Base-by-base conservation (phyloP, 2,329 filamentous ascomycete genomes). In the Endoconidiophora laricicola region DNA sequence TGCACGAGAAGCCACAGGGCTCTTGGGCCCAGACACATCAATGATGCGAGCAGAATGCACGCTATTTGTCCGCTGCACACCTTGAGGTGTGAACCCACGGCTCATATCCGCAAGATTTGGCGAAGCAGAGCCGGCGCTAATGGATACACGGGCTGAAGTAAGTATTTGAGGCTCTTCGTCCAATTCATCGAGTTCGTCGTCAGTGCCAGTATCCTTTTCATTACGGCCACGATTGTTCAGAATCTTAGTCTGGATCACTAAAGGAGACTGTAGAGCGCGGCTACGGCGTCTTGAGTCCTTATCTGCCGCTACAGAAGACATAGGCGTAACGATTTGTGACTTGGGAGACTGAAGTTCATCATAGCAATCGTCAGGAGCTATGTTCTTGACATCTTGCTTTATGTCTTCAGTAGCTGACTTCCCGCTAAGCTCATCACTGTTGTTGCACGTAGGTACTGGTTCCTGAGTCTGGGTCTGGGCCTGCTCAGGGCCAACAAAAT, bases 21-120 rank as follows among this genome's bases (percentile, higher is more conserved):
- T 76, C 55, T 70, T 71, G 18, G 71, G 71, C 9, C 66, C 67
- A 6, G 68, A 57, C 4, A 78, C 74, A 36, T 78, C 74, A 23
- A 78, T 72, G 36, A 79, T 64, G n/a, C 75, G 71, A 36, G 72
- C 70, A 2, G 74, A 78, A 54, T 70, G 69, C 16, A 75, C 65
- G 55, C 73, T 76, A 2, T 70, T 57, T 58, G 69, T 57, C 63
- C 60, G 55, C 56, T 65, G 55, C 44, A 41, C 37, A 58, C 65
- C 54, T 52, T 64, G 52, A 65, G 62, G 16, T 65, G 62, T 29
- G 62, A 60, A 49, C 57, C 66, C 54, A 56, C 57, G 69, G 24
- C 65, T 65, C 39, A 63, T 62, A 6, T 77, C 73, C 0, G 72
- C 72, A 2, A 63, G 60, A 2, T 70, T 63, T 2, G 71, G 70